Evolutionary conservation across 306 rosid genomes (phyloP).

Genomic region (Vicia sativa): DNA sequence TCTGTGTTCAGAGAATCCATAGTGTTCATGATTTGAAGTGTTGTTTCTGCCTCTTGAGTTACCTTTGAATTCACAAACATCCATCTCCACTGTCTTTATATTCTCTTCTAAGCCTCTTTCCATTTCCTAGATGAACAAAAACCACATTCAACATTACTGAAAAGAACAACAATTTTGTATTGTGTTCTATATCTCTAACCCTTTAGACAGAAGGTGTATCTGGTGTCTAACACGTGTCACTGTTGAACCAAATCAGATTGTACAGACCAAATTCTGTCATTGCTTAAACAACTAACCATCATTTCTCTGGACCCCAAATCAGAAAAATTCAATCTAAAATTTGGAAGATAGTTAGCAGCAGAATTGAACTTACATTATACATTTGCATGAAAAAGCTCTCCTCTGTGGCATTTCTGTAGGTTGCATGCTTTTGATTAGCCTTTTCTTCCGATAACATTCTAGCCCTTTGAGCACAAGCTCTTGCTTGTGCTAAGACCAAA

Average conservation of each 20-base stretch:
- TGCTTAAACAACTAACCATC: slow-evolving; percentile 15
- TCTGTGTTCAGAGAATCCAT: slow-evolving; percentile 40
- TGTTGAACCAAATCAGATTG: too few relatives aligned
- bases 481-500: slow-evolving; percentile 79
- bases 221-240: not conserved
- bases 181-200: not conserved
- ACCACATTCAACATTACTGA: slow-evolving; percentile 19
- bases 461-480: slow-evolving; percentile 83
- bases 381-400: slow-evolving; percentile 47
- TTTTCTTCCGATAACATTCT: slow-evolving; percentile 52
- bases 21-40: slow-evolving; percentile 39
- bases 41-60: slow-evolving; percentile 55
- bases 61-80: slow-evolving; percentile 57
- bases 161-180: not conserved
- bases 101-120: slow-evolving; percentile 73
- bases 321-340: slow-evolving; percentile 13
- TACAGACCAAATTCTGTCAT: slow-evolving; percentile 8
- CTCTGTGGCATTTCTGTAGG: slow-evolving; percentile 53
- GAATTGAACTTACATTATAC: slow-evolving; percentile 60
- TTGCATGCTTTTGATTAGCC: slow-evolving; percentile 46
- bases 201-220: not conserved
- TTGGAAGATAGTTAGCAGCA: slow-evolving; percentile 19
- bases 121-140: slow-evolving; percentile 52
- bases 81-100: slow-evolving; percentile 91
- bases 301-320: slow-evolving; percentile 7